Conservation (phyloP, 1,284 basidiomycete genomes). For the Moesziomyces globuligerus region DNA sequence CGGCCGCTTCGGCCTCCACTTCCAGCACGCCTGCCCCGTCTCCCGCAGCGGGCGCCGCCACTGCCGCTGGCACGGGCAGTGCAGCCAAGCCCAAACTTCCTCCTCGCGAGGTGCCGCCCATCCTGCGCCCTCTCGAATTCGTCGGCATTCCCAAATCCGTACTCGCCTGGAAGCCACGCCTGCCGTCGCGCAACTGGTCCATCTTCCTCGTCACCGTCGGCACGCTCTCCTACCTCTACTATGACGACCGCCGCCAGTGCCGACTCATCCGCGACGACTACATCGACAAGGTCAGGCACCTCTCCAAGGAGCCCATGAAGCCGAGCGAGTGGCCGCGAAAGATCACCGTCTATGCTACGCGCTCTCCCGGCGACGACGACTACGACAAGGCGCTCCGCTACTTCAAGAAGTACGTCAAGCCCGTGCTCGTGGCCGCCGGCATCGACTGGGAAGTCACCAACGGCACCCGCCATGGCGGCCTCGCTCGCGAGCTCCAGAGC, state of each 20-base stretch:
- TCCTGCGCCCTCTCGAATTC: slow-evolving; percentile 68
- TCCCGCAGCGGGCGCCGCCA: slow-evolving; percentile 2
- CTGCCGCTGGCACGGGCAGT: slow-evolving; percentile 4
- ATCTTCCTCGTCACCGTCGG: slow-evolving; percentile 85
- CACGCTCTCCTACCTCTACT: slow-evolving; percentile 78
- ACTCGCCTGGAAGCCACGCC: slow-evolving; percentile 70
- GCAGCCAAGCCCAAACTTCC: slow-evolving; percentile 25
- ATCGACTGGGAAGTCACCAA: slow-evolving; percentile 87
- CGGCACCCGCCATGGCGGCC: slow-evolving; percentile 85
- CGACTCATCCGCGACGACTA: slow-evolving; percentile 81
- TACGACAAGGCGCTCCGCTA: slow-evolving; percentile 82
- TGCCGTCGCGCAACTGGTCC: slow-evolving; percentile 91
- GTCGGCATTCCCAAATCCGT: slow-evolving; percentile 70
- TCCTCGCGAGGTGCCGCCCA: slow-evolving; percentile 49
- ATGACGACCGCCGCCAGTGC: slow-evolving; percentile 85
- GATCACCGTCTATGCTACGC: slow-evolving; percentile 85
- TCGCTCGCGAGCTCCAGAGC: slow-evolving; percentile 79
- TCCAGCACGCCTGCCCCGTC: slow-evolving; percentile 9
- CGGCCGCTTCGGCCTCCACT: slow-evolving; percentile 9
- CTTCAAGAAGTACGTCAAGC: slow-evolving; percentile 98
- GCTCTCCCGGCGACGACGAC: slow-evolving; percentile 95
- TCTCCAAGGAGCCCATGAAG: slow-evolving; percentile 77
- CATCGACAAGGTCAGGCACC: slow-evolving; percentile 79
- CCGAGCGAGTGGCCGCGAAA: slow-evolving; percentile 80
- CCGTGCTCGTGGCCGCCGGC: slow-evolving; percentile 90